phyloP scores from a whole-genome alignment of 225 moss, liverwort and hornwort genomes.

The Anthoceros angustus region DNA sequence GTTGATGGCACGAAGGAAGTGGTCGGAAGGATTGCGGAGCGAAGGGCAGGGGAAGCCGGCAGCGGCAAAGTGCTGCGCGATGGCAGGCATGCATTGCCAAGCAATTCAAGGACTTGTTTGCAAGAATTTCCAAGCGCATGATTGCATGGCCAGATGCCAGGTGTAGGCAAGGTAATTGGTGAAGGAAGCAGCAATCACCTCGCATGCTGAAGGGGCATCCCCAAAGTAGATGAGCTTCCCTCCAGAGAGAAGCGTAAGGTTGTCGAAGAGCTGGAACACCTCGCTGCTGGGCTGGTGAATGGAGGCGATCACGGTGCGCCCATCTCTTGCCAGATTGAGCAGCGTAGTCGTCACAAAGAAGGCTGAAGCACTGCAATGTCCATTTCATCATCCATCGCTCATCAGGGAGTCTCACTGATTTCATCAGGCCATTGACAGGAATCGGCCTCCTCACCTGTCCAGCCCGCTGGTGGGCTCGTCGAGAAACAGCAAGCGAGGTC shows the following conservation, averaged over 20 bases:
- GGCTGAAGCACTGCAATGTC: background rate
- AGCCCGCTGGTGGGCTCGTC: conserved; percentile 46
- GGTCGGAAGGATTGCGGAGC: conserved; percentile 4
- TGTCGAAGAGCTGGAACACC: background rate
- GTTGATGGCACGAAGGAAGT: conserved; percentile 2
- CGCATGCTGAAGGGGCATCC: background rate
- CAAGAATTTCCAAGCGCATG: background rate
- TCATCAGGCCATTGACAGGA: too few relatives aligned
- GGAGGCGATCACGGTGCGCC: conserved; percentile 2
- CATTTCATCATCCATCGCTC: background rate
- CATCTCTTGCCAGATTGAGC: conserved; percentile 5
- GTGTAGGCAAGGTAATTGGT: background rate
- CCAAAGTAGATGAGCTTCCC: background rate
- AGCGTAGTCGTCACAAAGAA: background rate
- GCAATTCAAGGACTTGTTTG: background rate
- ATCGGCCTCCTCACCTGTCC: conserved; percentile 17
- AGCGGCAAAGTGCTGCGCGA: background rate
- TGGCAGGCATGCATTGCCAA: background rate
- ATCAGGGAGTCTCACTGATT: background rate
- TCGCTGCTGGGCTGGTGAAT: conserved; percentile 4
- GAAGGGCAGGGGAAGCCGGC: background rate
- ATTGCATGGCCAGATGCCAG: background rate
- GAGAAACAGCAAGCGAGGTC: conserved; percentile 32
- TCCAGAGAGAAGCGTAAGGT: background rate
- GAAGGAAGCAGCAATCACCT: background rate